Conservation (phyloP, 441 rosid species). For the Sinapis alba region DNA sequence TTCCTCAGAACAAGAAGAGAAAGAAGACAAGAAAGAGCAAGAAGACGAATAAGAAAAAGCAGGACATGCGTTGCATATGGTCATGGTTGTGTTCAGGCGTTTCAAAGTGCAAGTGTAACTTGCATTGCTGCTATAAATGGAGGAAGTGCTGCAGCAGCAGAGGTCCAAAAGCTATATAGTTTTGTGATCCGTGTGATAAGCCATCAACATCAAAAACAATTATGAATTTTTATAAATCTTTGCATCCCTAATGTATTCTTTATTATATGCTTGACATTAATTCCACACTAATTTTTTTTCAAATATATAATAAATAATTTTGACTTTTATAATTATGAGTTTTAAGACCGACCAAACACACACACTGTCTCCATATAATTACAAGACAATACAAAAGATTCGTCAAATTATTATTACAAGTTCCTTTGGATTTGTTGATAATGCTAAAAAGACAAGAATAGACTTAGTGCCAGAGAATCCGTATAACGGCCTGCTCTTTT, state of each 20-base stretch:
- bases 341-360: no score
- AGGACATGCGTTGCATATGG: constrained; percentile 40
- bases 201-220: not conserved
- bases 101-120: constrained; percentile 31
- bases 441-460: constrained; percentile 6
- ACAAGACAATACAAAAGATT: not conserved
- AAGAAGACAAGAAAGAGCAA: not conserved
- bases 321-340: not conserved
- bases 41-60: not conserved
- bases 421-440: not conserved
- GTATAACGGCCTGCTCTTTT: constrained; percentile 34
- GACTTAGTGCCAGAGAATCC: constrained; percentile 19
- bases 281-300: not conserved
- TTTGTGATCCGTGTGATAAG: not conserved
- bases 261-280: not conserved
- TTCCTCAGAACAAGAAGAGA: constrained; percentile 32
- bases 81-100: constrained; percentile 37
- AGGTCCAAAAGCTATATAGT: constrained; percentile 28
- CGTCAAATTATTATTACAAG: constrained; percentile 5
- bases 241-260: constrained; percentile 1
- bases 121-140: constrained; percentile 39
- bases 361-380: not conserved
- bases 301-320: not conserved
- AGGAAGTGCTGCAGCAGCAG: constrained; percentile 26
- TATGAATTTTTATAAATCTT: not conserved